These are phyloP conservation scores for Penicillium simplicissimum DNA, from an alignment of 495 filamentous ascomycete species.

Conservation along the genomic window DNA sequence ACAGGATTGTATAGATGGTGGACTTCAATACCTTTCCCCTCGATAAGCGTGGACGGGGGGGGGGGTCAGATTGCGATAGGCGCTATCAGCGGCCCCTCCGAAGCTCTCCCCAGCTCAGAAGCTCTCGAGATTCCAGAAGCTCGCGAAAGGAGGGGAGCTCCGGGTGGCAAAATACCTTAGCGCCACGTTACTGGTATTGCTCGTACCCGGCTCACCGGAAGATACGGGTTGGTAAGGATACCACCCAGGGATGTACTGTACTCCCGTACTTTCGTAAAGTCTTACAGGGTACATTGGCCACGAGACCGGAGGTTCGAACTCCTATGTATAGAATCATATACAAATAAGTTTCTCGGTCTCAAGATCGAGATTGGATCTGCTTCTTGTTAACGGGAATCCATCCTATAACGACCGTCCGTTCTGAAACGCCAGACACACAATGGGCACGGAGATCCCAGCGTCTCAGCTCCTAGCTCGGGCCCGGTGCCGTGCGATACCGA, in stretches of 20 bases:
- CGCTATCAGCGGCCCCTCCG: constrained; percentile 37
- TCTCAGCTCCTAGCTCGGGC: not conserved
- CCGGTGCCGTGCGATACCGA: constrained; percentile 2
- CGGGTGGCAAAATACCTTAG: constrained; percentile 27
- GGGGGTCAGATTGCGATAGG: constrained; percentile 19
- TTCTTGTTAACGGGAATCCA: too few relatives aligned
- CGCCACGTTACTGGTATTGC: constrained; percentile 23
- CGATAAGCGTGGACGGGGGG: not conserved
- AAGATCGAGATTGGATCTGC: not conserved
- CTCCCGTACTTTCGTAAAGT: too few relatives aligned
- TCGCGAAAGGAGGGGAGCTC: constrained; percentile 30
- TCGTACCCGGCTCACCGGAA: constrained; percentile 1
- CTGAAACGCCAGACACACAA: not conserved
- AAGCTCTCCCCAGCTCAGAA: constrained; percentile 34
- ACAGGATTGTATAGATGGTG: not conserved
- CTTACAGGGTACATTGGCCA: not conserved
- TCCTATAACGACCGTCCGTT: too few relatives aligned
- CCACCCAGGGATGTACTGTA: not conserved
- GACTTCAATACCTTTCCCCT: too few relatives aligned
- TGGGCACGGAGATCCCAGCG: not conserved
- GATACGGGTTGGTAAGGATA: not conserved
- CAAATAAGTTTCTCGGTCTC: not conserved
- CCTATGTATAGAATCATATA: not conserved
- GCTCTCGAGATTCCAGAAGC: constrained; percentile 30
- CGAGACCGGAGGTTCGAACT: not conserved